Percentiles rank a stretch among this genome's conserved stretches.
phyloP scores from a whole-genome alignment of 148 eudicot genomes.

The Amaranthus cruentus region DNA sequence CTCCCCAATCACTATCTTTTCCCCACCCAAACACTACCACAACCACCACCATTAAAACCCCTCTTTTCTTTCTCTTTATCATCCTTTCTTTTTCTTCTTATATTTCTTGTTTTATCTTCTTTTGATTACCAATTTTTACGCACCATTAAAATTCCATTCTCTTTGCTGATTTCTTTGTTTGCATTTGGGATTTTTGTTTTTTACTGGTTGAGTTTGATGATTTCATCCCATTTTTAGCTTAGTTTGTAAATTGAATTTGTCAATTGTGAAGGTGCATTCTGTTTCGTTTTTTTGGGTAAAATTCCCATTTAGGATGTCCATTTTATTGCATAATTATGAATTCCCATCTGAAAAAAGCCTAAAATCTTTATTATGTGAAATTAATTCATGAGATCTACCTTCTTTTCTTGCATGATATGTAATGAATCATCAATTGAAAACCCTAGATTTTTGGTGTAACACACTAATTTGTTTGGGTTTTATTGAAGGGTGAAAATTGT shows the following conservation, averaged over 20 bases:
- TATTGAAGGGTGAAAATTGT: slow-evolving; percentile 18
- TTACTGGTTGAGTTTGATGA: neutral
- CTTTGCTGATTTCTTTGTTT: neutral
- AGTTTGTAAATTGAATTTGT: neutral
- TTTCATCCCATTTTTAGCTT: neutral
- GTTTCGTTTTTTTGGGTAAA: too few species aligned
- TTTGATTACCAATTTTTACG: neutral
- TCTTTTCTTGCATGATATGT: neutral
- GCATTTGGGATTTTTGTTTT: neutral
- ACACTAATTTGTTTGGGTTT: neutral
- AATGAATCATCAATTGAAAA: neutral
- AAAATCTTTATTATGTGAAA: neutral
- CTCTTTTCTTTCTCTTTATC: too few species aligned
- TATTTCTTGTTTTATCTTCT: neutral
- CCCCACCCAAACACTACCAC: too few species aligned
- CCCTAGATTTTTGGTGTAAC: neutral
- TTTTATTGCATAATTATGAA: neutral
- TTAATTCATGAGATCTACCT: neutral
- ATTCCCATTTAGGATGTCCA: neutral
- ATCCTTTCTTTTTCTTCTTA: neutral
- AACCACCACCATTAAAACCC: too few species aligned
- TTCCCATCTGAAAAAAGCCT: neutral
- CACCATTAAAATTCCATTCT: neutral
- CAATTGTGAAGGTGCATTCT: too few species aligned
- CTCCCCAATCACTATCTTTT: too few species aligned